Evolutionary conservation across 305 asterid species (phyloP).

Genomic region (Solanum hybrid): DNA sequence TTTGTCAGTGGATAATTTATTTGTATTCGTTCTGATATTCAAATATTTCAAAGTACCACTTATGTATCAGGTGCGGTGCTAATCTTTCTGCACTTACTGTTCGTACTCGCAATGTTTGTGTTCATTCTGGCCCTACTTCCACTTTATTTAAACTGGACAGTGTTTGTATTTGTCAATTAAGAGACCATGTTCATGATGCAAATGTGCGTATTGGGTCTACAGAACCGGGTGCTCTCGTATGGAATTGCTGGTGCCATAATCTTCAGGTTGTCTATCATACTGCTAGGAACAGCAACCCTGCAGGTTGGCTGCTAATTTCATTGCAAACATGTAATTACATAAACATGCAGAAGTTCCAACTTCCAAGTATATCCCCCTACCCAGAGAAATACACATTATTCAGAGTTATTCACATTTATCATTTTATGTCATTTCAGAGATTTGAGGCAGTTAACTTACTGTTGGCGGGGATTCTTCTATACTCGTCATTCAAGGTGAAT

Average conservation of each 20-base stretch:
- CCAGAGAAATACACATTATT: not conserved
- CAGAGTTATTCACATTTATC: not conserved
- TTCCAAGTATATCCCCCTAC: not conserved
- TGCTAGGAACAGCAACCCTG: slow-evolving; percentile 91
- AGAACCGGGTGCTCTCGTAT: slow-evolving; percentile 89
- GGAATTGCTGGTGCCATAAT: slow-evolving; percentile 94
- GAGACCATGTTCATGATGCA: not conserved
- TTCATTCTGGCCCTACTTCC: slow-evolving; percentile 6
- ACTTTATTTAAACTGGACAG: not conserved
- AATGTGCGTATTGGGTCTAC: slow-evolving; percentile 16
- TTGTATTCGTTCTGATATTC: slow-evolving; percentile 88
- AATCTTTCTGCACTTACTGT: slow-evolving; percentile 1
- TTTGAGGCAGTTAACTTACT: slow-evolving; percentile 73
- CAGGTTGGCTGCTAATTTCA: slow-evolving; percentile 48
- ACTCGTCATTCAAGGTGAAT: slow-evolving; percentile 87
- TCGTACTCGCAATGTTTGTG: not conserved
- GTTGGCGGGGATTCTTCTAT: slow-evolving; percentile 65
- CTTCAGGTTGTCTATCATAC: slow-evolving; percentile 73
- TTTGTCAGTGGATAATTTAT: slow-evolving; percentile 93
- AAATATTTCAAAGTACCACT: slow-evolving; percentile 89
- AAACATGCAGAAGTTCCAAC: not conserved
- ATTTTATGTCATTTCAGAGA: slow-evolving; percentile 30
- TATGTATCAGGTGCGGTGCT: slow-evolving; percentile 58
- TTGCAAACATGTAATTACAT: not conserved
- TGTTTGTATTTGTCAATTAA: slow-evolving; percentile 2